Conservation (phyloP, 2,329 filamentous ascomycete species). For the Penicillium sp. region DNA sequence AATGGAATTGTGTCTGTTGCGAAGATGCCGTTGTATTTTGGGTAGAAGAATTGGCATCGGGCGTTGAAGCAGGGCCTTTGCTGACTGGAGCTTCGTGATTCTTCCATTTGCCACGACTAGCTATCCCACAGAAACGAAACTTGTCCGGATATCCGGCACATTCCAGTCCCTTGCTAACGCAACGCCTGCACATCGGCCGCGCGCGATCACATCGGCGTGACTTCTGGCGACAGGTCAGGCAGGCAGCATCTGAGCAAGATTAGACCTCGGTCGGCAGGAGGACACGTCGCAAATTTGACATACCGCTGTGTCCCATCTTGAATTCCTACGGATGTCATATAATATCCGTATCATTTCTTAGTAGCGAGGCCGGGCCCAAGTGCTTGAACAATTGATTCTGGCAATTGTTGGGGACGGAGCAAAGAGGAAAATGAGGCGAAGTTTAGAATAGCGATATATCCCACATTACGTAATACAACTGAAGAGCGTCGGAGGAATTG, state of each 20-base stretch:
- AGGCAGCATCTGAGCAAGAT: conserved; percentile 32
- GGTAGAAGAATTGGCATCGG: not conserved
- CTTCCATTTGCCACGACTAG: conserved; percentile 38
- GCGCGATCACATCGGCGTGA: conserved; percentile 37
- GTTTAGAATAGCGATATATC: not conserved
- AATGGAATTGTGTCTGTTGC: not conserved
- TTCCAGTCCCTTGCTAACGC: conserved; percentile 34
- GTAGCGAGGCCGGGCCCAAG: not conserved
- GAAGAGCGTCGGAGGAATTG: not conserved
- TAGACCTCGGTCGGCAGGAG: not conserved
- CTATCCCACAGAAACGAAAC: conserved; percentile 37
- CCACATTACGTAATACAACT: not conserved
- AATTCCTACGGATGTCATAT: not conserved
- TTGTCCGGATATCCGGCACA: conserved; percentile 38
- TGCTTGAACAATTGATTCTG: not conserved
- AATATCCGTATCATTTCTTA: not conserved
- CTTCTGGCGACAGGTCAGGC: conserved; percentile 39
- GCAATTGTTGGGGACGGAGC: not conserved
- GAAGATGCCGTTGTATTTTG: not conserved
- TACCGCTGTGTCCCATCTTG: conserved; percentile 3
- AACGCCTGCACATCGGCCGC: conserved; percentile 35
- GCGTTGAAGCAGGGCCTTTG: not conserved
- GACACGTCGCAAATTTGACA: not conserved
- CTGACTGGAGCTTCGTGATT: conserved; percentile 24
- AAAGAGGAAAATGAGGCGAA: not conserved